These are phyloP conservation scores for Monosporozyma solicola DNA, from an alignment of 805 yeast genomes.

Conservation along the genomic window DNA sequence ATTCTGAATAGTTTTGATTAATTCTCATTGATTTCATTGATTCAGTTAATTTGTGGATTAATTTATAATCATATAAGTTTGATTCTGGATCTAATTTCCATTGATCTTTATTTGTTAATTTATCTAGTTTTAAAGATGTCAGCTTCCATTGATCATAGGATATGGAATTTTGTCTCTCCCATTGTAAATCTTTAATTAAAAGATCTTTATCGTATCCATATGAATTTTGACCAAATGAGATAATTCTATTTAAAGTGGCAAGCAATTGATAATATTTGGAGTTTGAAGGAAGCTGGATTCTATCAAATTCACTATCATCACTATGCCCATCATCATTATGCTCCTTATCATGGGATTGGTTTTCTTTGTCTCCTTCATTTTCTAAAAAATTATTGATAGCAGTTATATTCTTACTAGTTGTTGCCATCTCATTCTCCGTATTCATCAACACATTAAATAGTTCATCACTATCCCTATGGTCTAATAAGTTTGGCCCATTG, in stretches of 20 bases:
- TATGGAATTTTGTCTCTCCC: conserved; percentile 40
- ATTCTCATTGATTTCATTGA: conserved; percentile 54
- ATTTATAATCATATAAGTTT: conserved; percentile 61
- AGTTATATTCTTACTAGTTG: not conserved
- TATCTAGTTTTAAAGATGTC: conserved; percentile 55
- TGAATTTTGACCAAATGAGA: not conserved
- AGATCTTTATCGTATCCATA: conserved; percentile 26
- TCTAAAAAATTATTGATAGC: not conserved
- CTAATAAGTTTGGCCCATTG: conserved; percentile 2
- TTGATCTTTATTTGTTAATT: conserved; percentile 46
- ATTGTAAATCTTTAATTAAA: conserved; percentile 31
- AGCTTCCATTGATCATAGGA: conserved; percentile 61
- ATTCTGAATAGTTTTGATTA: conserved; percentile 45
- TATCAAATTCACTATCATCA: not conserved
- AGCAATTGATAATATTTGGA: not conserved
- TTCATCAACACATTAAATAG: conserved; percentile 4
- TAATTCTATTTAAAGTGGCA: not conserved
- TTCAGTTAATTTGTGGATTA: conserved; percentile 43
- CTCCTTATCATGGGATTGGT: not conserved
- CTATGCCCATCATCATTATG: not conserved
- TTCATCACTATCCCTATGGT: conserved; percentile 5
- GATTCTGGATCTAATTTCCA: conserved; percentile 63
- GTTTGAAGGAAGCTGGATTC: not conserved
- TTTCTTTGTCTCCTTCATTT: not conserved
- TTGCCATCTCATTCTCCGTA: not conserved